These are phyloP conservation scores for Niveomyces coronatus DNA, from an alignment of 2,329 filamentous ascomycete genomes.

Conservation along the genomic window DNA sequence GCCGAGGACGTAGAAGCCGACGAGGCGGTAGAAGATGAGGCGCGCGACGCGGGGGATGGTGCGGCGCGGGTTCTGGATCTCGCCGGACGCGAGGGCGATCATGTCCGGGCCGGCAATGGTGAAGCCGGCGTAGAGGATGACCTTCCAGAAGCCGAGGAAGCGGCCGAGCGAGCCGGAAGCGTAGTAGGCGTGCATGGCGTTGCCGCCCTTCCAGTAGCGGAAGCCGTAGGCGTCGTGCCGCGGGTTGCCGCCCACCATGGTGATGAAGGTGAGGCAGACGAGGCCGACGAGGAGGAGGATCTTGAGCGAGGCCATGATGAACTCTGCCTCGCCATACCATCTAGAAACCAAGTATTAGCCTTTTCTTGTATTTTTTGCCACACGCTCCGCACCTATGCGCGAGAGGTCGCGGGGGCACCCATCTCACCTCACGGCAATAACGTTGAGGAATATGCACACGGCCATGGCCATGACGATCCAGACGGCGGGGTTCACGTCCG, in stretches of 20 bases:
- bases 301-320: slow-evolving; percentile 47
- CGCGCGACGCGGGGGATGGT: slow-evolving; percentile 62
- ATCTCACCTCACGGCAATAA: slow-evolving; percentile 33
- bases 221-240: slow-evolving; percentile 53
- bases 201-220: slow-evolving; percentile 37
- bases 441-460: slow-evolving; percentile 36
- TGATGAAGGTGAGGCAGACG: slow-evolving; percentile 54
- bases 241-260: slow-evolving; percentile 59
- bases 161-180: slow-evolving; percentile 42
- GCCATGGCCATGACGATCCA: slow-evolving; percentile 39
- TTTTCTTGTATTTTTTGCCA: too few relatives aligned
- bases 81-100: slow-evolving; percentile 44
- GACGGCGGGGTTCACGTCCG: slow-evolving; percentile 32
- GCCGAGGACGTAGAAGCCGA: slow-evolving; percentile 59
- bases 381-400: too few relatives aligned
- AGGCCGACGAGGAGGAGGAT: slow-evolving; percentile 42
- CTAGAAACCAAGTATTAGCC: too few relatives aligned
- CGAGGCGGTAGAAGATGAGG: slow-evolving; percentile 63
- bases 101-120: slow-evolving; percentile 59
- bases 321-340: slow-evolving; percentile 33
- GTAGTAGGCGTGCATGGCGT: slow-evolving; percentile 25
- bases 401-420: too few relatives aligned
- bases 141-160: slow-evolving; percentile 46
- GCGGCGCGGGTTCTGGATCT: slow-evolving; percentile 54
- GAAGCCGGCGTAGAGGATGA: slow-evolving; percentile 57